Base-by-base conservation (phyloP, 2,329 filamentous ascomycete species). In the Diplodia sapinea region DNA sequence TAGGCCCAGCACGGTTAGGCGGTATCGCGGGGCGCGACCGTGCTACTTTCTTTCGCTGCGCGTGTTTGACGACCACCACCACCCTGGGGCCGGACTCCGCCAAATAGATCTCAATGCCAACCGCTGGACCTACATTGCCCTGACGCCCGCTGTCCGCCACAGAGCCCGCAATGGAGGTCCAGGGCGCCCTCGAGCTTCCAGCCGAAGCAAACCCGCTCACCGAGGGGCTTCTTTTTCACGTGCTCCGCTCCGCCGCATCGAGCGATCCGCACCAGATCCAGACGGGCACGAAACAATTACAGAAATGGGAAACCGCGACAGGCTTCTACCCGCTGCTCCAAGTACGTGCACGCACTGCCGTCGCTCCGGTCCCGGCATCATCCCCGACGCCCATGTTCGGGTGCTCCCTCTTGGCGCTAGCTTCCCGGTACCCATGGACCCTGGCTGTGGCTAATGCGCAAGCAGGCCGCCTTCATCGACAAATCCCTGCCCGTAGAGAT, bases 391-490 rank as follows among this genome's bases (percentile, higher is more conserved):
- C 33, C 33, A 9, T 2, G 9, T 36, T 12, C 33, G 40, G 43
- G 7, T 47, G 43, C 17, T 33, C 29, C 12, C 13, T 55, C 17
- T 31, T 55, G 17, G 26, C 51, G 26, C 17, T 13, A n/a, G 23
- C 51, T 33, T 55, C 29, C 29, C 31, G 29, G 8, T 12, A 23
- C 15, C 33, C 20, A 38, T 59, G 20, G 13, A 23, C 9, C 33
- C 8, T 9, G 33, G 33, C 4, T 8, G 13, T 40, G 15, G 54
- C 72, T 76, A 52, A 75, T 59, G 50, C 33, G 23, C 4, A 2
- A 49, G 13, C 74, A 96, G 90, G 86, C 89, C 72, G 87, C 93
- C 43, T 97, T 94, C 77, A 85, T 97, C 70, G 91, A 97, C 80
- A 88, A 88, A 69, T 88, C 88, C 1, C 82, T 96, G 1, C 91